Evolutionary conservation across 1,284 basidiomycete species (phyloP), one percentile per base, ranked within the genome.

Genomic region (Ustilago cynodontis): DNA sequence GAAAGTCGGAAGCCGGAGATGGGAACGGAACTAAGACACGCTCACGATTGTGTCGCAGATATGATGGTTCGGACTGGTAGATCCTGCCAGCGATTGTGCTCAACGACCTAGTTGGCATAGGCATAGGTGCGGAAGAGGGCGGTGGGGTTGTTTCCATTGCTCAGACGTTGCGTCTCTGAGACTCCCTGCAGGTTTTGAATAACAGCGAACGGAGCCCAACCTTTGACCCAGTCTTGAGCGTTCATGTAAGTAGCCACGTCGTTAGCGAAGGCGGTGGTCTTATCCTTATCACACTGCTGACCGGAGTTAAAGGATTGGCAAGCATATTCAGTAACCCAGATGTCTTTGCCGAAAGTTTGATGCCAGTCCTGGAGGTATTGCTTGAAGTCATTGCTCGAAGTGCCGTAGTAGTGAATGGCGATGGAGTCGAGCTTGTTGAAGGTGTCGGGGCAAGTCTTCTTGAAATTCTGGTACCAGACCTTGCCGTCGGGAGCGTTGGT

Each of bases 201-300:
- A 11, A 80, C 78, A 26, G 76, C 80, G 33, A 83, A 83, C 1
- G 79, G 78, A 16, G 81, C 72, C 53, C 73, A 83, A 0, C 78
- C 81, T 33, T 77, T 65, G 37, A 83, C 53, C 67, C 67, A 80
- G 50, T 71, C 62, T 47, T 83, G 75, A 10, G 39, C 18, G 57
- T 87, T 78, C 67, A 86, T 72, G 62, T 73, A 84, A 28, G 61
- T 50, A 11, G 64, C 78, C 11, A 87, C 86, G 65, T 88, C 88
- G 66, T 86, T 86, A 11, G 84, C 81, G 81, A 88, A 88, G 65
- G 88, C 86, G 14, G 77, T 78, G n/a, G 82, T 79, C n/a, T 88
- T 83, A 16, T 75, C 51, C 59, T 86, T 82, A 10, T 87, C 84
- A 50, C 86, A 83, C 47, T 84, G 82, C n/a, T 87, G 76, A 1